A percentile compares a stretch with the other conserved stretches of the same genome.
These are phyloP conservation scores for Hypoxylon sp. DNA, from an alignment of 2,329 filamentous ascomycete genomes.

Conservation along the genomic window DNA sequence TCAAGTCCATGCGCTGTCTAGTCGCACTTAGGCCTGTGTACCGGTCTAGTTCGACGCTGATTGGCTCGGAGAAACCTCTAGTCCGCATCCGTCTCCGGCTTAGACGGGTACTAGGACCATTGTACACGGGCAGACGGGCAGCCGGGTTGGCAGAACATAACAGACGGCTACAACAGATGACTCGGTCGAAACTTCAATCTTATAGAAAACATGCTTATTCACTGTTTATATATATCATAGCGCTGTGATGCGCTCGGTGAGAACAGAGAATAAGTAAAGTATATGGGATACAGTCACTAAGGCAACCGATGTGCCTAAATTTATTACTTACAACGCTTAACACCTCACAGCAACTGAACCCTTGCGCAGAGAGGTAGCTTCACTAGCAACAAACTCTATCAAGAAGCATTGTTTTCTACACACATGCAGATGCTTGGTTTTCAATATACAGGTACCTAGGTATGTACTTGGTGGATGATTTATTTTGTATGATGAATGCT, in stretches of 20 bases:
- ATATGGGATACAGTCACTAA: neutral
- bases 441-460: neutral
- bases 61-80: slow-evolving; percentile 44
- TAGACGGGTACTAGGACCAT: slow-evolving; percentile 20
- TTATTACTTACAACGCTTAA: slow-evolving; percentile 17
- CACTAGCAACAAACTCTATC: neutral
- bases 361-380: slow-evolving; percentile 9
- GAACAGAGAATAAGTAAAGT: no score
- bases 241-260: no score
- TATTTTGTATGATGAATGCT: no score
- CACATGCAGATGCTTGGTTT: neutral
- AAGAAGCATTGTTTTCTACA: no score
- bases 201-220: no score
- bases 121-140: no score
- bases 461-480: no score
- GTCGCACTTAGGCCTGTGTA: slow-evolving; percentile 27
- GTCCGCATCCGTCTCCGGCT: slow-evolving; percentile 43
- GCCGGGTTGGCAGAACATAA: no score
- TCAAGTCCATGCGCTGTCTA: slow-evolving; percentile 38
- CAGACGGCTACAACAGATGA: no score
- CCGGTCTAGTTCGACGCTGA: slow-evolving; percentile 18
- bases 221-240: no score
- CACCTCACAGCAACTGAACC: slow-evolving; percentile 9
- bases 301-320: slow-evolving; percentile 5
- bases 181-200: slow-evolving; percentile 3